Evolutionary conservation across 352 stramenopile genomes (phyloP).

Genomic region (Phytophthora tentaculata): DNA sequence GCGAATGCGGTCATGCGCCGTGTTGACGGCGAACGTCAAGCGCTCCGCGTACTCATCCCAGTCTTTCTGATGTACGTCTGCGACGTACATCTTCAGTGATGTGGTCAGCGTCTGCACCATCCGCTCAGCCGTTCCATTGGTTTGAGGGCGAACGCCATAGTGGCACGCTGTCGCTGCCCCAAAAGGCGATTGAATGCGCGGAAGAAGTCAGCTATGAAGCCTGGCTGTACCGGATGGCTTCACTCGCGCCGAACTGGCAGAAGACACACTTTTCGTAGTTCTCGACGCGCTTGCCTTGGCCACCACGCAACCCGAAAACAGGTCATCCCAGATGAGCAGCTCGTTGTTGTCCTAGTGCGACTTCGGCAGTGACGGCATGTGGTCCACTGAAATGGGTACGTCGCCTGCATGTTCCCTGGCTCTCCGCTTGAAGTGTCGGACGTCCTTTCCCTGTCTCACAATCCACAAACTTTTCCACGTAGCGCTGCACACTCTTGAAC

Average conservation of each 20-base stretch:
- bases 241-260: slow-evolving; percentile 10
- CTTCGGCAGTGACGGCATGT: slow-evolving; percentile 13
- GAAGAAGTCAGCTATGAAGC: slow-evolving; percentile 37
- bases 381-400: slow-evolving; percentile 19
- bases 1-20: slow-evolving; percentile 9
- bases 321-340: slow-evolving; percentile 9
- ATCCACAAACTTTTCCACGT: slow-evolving; percentile 8
- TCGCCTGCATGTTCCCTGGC: slow-evolving; percentile 11
- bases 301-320: background rate
- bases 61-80: too few relatives aligned
- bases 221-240: slow-evolving; percentile 10
- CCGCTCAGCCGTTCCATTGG: too few relatives aligned
- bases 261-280: background rate
- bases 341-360: slow-evolving; percentile 12
- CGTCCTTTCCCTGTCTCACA: slow-evolving; percentile 10
- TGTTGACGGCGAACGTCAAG: too few relatives aligned
- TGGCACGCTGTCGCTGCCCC: slow-evolving; percentile 7
- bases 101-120: too few relatives aligned
- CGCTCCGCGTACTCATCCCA: too few relatives aligned
- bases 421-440: background rate
- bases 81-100: too few relatives aligned
- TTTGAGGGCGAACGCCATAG: slow-evolving; percentile 16
- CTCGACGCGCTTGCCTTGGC: background rate
- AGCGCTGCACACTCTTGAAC: slow-evolving; percentile 3
- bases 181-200: slow-evolving; percentile 25